Conservation (phyloP, 1,284 basidiomycete species). For the Porphyrellus sp. region DNA sequence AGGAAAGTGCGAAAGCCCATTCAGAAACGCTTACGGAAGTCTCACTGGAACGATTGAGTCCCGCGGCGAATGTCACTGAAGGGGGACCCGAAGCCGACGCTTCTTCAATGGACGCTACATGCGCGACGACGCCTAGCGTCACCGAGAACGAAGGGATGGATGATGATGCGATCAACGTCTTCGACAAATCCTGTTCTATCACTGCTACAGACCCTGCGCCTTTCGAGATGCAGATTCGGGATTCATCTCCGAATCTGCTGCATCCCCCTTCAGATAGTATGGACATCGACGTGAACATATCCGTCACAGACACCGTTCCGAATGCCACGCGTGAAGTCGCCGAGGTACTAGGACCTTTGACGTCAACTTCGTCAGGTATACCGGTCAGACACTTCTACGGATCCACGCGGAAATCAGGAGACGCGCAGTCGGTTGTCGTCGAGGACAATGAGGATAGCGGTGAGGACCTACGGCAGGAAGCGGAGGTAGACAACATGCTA, state of each 20-base stretch:
- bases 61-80: not conserved
- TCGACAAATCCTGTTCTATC: conserved; percentile 29
- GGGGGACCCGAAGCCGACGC: conserved; percentile 16
- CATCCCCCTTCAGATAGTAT: conserved; percentile 28
- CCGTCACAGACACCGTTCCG: not conserved
- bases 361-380: conserved; percentile 15
- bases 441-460: conserved; percentile 27
- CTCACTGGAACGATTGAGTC: conserved; percentile 1
- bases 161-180: conserved; percentile 16
- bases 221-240: conserved; percentile 10
- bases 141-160: conserved; percentile 20
- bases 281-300: conserved; percentile 26
- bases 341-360: not conserved
- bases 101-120: conserved; percentile 17
- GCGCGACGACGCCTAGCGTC: conserved; percentile 20
- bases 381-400: conserved; percentile 37
- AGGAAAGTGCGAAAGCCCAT: not conserved
- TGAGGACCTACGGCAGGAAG: conserved; percentile 34
- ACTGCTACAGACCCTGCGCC: conserved; percentile 6
- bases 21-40: conserved; percentile 5
- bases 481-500: conserved; percentile 34
- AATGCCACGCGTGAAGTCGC: not conserved
- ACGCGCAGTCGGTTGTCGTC: conserved; percentile 6
- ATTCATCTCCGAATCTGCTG: conserved; percentile 16
- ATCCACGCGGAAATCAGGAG: conserved; percentile 16